These are phyloP conservation scores for Silene vulgaris DNA, from an alignment of 179 eudicot species.

Conservation along the genomic window DNA sequence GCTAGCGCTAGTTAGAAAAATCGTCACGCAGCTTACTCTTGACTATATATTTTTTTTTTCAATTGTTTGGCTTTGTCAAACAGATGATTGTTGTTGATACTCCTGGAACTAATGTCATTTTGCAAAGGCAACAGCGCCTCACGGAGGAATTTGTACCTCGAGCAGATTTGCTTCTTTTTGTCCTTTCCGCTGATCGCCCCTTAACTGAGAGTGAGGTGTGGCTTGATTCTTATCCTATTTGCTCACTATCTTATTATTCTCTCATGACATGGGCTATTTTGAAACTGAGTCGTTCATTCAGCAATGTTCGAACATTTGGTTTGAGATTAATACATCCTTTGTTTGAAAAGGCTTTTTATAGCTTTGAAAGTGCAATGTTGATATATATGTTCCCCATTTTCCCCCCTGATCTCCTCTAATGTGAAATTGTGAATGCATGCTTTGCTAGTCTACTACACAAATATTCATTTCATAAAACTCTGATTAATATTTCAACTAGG, in stretches of 20 bases:
- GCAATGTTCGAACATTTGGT: background rate
- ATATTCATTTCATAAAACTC: background rate
- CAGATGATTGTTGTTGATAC: conserved; percentile 98
- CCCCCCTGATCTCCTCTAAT: background rate
- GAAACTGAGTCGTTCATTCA: background rate
- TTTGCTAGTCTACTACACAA: background rate
- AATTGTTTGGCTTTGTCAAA: background rate
- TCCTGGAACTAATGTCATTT: conserved; percentile 98
- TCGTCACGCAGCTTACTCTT: background rate
- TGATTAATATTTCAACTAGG: background rate
- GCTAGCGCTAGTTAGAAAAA: background rate
- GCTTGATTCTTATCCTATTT: conserved; percentile 19
- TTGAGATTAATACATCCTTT: background rate
- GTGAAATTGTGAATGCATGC: conserved; percentile 3
- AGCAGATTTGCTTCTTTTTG: conserved; percentile 92
- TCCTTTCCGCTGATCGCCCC: conserved; percentile 94
- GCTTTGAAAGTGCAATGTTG: conserved; percentile 6
- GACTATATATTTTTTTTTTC: background rate
- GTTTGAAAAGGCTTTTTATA: background rate
- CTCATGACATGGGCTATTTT: background rate
- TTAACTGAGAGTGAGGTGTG: conserved; percentile 96
- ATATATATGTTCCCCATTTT: background rate
- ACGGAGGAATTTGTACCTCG: conserved; percentile 99
- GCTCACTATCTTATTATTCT: conserved; percentile 3
- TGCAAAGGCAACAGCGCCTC: conserved; percentile 92